Base-by-base conservation (phyloP, 768 basidiomycete species). In the Mycena albidolilacea region DNA sequence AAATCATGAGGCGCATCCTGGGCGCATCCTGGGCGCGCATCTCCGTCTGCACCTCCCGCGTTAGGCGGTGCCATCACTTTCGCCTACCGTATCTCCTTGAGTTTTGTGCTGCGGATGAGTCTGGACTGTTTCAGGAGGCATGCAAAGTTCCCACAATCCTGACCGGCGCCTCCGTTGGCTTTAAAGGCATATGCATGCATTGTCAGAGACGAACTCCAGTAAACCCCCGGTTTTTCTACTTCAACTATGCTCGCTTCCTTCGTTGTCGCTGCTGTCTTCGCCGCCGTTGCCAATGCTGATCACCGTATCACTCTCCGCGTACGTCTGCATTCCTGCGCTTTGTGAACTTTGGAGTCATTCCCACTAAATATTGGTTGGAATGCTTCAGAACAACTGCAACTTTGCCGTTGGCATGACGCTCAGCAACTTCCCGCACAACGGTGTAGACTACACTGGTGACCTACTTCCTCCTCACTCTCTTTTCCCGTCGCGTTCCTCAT, bases 351-450 rank as follows among this genome's bases (percentile, higher is more conserved):
- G 30, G 3, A 59, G 37, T 59, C 50, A 52, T 52, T 52, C n/a
- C 17, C 50, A 55, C 54, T 23, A 55, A 62, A 46, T 44, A 30
- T 21, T 62, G 61, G 17, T 46, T 48, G 61, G 30, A 44, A 46
- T 50, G 15, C n/a, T 43, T 57, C 52, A 71, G 70, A 71, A 71
- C 57, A 71, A 71, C 46, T 71, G 70, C 21, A 30, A 7, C 15
- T 71, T 37, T 5, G 70, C 30, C 30, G 57, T 71, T 37, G 70
- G 70, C n/a, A 21, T 71, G 55, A 71, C 70, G 11, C 64, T 71
- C 35, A 58, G 55, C 57, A 71, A 71, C 64, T 71, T 48, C 57
- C 70, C 70, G 19, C 70, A 71, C 63, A 39, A 46, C 37, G 70
- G 70, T 30, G 69, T 64, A 10, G 69, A 64, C 55, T 70, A 71